Evolutionary conservation across 768 basidiomycete genomes (phyloP), one percentile per base, ranked within the genome.

Genomic region (Guyanaporus albipodus): DNA sequence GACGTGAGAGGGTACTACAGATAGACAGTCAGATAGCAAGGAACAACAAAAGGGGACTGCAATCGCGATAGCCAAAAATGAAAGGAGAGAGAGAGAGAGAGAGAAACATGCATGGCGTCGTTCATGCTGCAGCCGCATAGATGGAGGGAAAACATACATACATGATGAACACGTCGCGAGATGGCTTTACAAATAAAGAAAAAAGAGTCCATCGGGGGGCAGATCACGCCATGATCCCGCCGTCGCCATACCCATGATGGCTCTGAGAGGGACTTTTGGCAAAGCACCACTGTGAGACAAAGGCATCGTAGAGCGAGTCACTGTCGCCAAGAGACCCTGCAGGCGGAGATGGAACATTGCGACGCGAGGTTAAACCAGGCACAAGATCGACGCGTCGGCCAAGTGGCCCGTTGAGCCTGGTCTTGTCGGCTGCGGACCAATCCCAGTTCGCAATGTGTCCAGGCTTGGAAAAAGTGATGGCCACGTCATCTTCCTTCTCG

Each of bases 281-380:
- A 62, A 85, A 85, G 61, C 83, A 85, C 83, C 83, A 85, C 59
- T 82, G 77, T 44, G 69, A 56, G 40, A 85, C 76, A 49, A 85
- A 79, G 19, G 80, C 79, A 44, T 83, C 74, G 56, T 84, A 84
- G 14, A 67, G 64, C 23, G 67, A 59, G 34, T 69, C 65, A 71
- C 45, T 55, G 33, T 49, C 38, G 7, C 33, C 15, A 11, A 47
- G 6, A 9, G 22, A 33, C 9, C 36, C 43, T 26, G 18, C 40
- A 5, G 33, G 31, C 12, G 51, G 33, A 12, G 36, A 21, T 38
- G 43, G 22, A 8, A 24, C 9, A 8, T 29, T 12, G 21, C 5
- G 6, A 14, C 42, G 50, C 9, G 65, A 62, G 17, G 70, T 72
- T 56, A 42, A 53, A 22, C 21, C 38, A 37, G 50, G 28, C 15